A percentile compares a stretch with the other conserved stretches of the same genome.
These are phyloP conservation scores for Olyra latifolia DNA, from an alignment of 176 grass and related monocot species.

Conservation along the genomic window DNA sequence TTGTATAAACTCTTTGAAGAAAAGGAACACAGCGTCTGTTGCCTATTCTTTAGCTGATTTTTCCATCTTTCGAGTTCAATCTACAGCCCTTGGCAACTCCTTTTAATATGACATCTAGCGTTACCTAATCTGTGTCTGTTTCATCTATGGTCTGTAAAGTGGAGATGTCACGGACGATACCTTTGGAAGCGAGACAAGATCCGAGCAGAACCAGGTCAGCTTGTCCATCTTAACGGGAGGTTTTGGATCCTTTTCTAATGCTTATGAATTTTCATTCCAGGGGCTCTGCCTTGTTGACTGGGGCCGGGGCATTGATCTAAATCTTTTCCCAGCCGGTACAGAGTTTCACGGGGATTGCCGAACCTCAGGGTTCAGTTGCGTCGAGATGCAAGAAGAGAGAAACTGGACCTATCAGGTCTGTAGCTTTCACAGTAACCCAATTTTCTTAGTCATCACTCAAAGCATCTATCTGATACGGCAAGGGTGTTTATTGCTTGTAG, in stretches of 20 bases:
- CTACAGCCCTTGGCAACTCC: not conserved
- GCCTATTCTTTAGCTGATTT: not conserved
- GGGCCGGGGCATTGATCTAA: slow-evolving; percentile 82
- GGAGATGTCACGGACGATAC: slow-evolving; percentile 64
- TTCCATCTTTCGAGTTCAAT: not conserved
- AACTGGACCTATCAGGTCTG: slow-evolving; percentile 78
- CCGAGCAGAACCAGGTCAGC: slow-evolving; percentile 63
- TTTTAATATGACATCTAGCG: slow-evolving; percentile 18
- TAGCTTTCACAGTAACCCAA: not conserved
- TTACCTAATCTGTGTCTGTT: slow-evolving; percentile 24
- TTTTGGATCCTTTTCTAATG: slow-evolving; percentile 7
- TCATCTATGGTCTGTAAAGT: slow-evolving; percentile 41
- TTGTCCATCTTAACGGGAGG: slow-evolving; percentile 10
- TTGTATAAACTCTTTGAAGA: not conserved
- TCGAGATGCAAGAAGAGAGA: slow-evolving; percentile 77
- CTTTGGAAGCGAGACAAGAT: slow-evolving; percentile 61
- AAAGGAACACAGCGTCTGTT: not conserved
- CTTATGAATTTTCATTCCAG: slow-evolving; percentile 53
- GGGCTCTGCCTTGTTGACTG: slow-evolving; percentile 90
- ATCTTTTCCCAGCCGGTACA: slow-evolving; percentile 53
- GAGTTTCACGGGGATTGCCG: slow-evolving; percentile 63
- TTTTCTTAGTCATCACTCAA: not conserved
- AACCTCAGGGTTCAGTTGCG: slow-evolving; percentile 84
- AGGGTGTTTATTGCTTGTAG: slow-evolving; percentile 29
- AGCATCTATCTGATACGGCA: not conserved